Base-by-base conservation (phyloP, 169 alveolate species). In the Plasmodium relictum region DNA sequence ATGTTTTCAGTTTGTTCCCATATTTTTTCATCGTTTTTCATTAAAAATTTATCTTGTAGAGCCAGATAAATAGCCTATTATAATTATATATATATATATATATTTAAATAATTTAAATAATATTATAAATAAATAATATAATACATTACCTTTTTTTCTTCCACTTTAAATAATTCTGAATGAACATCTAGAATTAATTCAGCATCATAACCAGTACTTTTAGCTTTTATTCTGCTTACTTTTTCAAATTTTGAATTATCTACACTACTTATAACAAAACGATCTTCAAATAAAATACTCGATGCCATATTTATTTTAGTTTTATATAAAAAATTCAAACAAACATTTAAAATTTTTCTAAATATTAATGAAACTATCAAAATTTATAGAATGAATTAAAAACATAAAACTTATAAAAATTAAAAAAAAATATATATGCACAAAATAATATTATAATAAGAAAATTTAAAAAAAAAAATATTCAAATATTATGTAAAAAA, bases 171-270 rank as follows among this genome's bases (percentile, higher is more conserved):
- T 39, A 96, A 91, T 68, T 96, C 97, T 31, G 97, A 93, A 88
- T 96, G 96, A 44, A 96, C 94, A 80, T 96, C 98, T 54, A 96
- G 92, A 16, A 96, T 93, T 56, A 96, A 74, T 58, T 96, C 98
- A 12, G 98, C 98, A 85, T 96, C 98, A 73, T 95, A 96, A 41
- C 98, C 98, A 18, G 97, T 95, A 74, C 98, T 96, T 92, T 95
- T 96, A 52, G 97, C 98, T 63, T 94, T 87, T 8, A 96, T 94
- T 73, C 98, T 92, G 26, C 96, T 91, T 42, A 96, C 97, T n/a
- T 96, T 93, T 66, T 96, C 98, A 73, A 96, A 96, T 65, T 96
- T 96, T 31, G 97, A 95, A 88, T 94, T 95, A 92, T 96, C 98
- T 26, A 96, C 96, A 42, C 94, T 93, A 73, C 96, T 76, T 48